phyloP scores from a whole-genome alignment of 371 early-diverging fungal genomes.

The Mortierella sp. region DNA sequence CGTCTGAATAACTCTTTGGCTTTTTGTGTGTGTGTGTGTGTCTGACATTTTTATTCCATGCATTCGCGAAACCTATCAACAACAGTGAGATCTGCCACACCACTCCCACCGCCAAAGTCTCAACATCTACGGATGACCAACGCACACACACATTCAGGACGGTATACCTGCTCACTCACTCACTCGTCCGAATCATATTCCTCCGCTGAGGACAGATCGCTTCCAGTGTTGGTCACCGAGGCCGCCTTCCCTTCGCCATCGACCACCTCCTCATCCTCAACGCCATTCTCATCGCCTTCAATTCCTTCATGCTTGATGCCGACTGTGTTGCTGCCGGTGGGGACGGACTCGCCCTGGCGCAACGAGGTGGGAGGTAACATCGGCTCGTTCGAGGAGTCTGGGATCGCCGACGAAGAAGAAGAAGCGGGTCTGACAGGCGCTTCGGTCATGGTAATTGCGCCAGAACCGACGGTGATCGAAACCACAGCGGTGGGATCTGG shows the following conservation, averaged over 20 bases:
- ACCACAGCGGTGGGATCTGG: not conserved
- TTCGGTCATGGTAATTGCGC: not conserved
- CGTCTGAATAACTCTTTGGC: too few species aligned
- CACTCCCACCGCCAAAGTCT: not conserved
- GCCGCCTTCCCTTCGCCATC: not conserved
- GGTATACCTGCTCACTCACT: not conserved
- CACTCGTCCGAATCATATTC: constrained; percentile 8
- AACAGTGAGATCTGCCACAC: too few species aligned
- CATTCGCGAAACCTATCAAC: too few species aligned
- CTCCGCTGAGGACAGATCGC: constrained; percentile 17
- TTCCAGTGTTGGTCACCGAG: constrained; percentile 3
- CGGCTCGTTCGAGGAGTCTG: not conserved
- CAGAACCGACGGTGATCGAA: not conserved
- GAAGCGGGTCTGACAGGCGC: too few species aligned
- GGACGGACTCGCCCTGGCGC: not conserved
- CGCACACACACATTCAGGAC: too few species aligned
- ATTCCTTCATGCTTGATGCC: not conserved
- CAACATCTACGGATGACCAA: not conserved
- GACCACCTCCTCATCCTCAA: not conserved
- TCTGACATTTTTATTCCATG: too few species aligned
- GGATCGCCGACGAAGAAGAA: not conserved
- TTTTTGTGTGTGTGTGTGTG: too few species aligned
- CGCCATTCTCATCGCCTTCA: not conserved
- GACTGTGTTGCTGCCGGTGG: not conserved
- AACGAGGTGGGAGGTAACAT: not conserved